phyloP scores from a whole-genome alignment of 495 filamentous ascomycete species.

The Penicillium samsonianum region DNA sequence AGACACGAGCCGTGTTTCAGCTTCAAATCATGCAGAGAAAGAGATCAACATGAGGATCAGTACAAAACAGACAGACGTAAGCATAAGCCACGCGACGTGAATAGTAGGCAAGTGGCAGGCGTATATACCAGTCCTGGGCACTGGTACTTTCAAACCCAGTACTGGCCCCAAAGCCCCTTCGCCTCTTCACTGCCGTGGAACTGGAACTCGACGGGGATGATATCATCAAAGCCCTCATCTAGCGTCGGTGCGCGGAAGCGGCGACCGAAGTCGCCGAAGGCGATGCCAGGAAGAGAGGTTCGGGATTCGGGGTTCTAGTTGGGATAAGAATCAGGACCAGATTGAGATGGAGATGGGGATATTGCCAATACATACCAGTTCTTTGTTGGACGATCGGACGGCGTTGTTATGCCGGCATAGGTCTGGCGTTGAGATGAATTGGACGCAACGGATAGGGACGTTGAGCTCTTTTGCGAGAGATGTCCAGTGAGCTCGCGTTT shows the following conservation, averaged over 20 bases:
- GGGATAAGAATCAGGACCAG: slow-evolving; percentile 6
- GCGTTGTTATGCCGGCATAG: slow-evolving; percentile 90
- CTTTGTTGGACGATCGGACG: slow-evolving; percentile 70
- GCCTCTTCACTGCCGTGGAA: slow-evolving; percentile 60
- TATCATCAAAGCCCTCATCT: slow-evolving; percentile 81
- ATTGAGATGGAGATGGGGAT: neutral
- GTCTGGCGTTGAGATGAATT: slow-evolving; percentile 70
- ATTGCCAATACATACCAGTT: slow-evolving; percentile 29
- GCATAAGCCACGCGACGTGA: neutral
- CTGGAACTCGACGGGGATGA: slow-evolving; percentile 68
- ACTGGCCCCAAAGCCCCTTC: slow-evolving; percentile 63
- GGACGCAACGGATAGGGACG: slow-evolving; percentile 80
- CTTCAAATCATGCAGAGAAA: neutral
- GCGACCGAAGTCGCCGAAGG: slow-evolving; percentile 71
- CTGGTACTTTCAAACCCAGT: slow-evolving; percentile 60
- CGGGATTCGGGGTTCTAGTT: slow-evolving; percentile 83
- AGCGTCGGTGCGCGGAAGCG: slow-evolving; percentile 70
- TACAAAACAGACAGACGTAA: neutral
- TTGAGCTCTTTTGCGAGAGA: slow-evolving; percentile 66
- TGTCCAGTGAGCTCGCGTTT: slow-evolving; percentile 74
- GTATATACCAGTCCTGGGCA: neutral
- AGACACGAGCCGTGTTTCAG: neutral
- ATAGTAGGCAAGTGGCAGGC: neutral
- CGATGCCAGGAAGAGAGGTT: slow-evolving; percentile 69
- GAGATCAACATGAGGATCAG: neutral